These are phyloP conservation scores for Termitomyces titanicus DNA, from an alignment of 768 basidiomycete species.

Conservation along the genomic window DNA sequence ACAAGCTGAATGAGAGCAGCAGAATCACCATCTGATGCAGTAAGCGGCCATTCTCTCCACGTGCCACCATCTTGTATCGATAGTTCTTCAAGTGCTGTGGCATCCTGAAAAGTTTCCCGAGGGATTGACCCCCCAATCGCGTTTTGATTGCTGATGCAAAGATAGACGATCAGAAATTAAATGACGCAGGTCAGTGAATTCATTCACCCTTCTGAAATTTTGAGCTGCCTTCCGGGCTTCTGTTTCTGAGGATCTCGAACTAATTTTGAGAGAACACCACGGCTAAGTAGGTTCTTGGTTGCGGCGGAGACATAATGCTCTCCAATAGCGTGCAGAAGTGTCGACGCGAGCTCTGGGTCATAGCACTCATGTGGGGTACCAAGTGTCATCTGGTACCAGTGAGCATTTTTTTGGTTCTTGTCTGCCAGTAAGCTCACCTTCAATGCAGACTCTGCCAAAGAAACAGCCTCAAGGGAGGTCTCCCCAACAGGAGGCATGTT, in stretches of 20 bases:
- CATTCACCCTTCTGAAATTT: constrained; percentile 67
- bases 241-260: constrained; percentile 59
- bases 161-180: not conserved
- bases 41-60: constrained; percentile 77
- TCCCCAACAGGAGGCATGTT: constrained; percentile 29
- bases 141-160: constrained; percentile 54
- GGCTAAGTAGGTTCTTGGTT: constrained; percentile 55
- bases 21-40: constrained; percentile 78
- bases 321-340: constrained; percentile 53
- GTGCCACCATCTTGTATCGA: constrained; percentile 39
- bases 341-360: constrained; percentile 52
- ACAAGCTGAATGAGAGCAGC: constrained; percentile 75
- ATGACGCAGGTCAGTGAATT: not conserved
- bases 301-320: constrained; percentile 53
- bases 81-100: constrained; percentile 57
- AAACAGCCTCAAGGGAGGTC: constrained; percentile 34
- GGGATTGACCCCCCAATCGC: constrained; percentile 62
- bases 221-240: constrained; percentile 70
- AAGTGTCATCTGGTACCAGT: constrained; percentile 61
- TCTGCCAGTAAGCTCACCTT: constrained; percentile 45
- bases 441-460: constrained; percentile 63
- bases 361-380: constrained; percentile 71
- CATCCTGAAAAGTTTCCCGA: constrained; percentile 69
- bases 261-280: constrained; percentile 64
- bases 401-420: not conserved